These are phyloP conservation scores for Globisporangium splendens DNA, from an alignment of 352 stramenopile species.

Conservation along the genomic window DNA sequence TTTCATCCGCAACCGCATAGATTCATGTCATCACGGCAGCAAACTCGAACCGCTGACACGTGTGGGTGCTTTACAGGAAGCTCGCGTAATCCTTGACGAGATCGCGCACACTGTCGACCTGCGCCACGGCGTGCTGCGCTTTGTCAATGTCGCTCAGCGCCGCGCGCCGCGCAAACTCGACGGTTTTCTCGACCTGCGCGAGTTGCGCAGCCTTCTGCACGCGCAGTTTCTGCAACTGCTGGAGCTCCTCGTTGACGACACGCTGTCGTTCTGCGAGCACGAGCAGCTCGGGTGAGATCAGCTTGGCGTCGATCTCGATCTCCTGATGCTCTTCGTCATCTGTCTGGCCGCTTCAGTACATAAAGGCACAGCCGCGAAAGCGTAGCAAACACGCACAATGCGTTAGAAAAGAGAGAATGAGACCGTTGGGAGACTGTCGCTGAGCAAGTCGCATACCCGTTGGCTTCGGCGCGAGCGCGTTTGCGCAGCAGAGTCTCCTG, in stretches of 20 bases:
- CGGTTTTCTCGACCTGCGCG: background rate
- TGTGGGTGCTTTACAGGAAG: background rate
- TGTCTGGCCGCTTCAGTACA: background rate
- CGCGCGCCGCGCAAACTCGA: conserved; percentile 3
- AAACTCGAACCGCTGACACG: background rate
- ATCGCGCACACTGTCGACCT: conserved; percentile 1
- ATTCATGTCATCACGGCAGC: too few relatives aligned
- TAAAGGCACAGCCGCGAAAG: too few relatives aligned
- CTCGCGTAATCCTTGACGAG: conserved; percentile 5
- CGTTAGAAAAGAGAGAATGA: too few relatives aligned
- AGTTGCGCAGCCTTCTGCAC: background rate
- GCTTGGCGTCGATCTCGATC: background rate
- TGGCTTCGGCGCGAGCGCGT: conserved; percentile 4
- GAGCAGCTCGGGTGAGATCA: conserved; percentile 6
- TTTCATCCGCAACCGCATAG: too few relatives aligned
- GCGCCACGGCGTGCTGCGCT: conserved; percentile 3
- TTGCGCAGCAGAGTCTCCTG: conserved; percentile 10
- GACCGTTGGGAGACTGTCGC: too few relatives aligned
- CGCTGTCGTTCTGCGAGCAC: conserved; percentile 7
- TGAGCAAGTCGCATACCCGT: background rate
- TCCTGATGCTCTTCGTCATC: conserved; percentile 1
- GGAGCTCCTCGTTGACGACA: conserved; percentile 6
- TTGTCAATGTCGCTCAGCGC: conserved; percentile 4
- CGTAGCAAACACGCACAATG: too few relatives aligned
- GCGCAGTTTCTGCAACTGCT: background rate